Percentiles rank a stretch among this genome's conserved stretches.
Conservation (phyloP, 441 rosid species). For the Arabidopsis hybrid region DNA sequence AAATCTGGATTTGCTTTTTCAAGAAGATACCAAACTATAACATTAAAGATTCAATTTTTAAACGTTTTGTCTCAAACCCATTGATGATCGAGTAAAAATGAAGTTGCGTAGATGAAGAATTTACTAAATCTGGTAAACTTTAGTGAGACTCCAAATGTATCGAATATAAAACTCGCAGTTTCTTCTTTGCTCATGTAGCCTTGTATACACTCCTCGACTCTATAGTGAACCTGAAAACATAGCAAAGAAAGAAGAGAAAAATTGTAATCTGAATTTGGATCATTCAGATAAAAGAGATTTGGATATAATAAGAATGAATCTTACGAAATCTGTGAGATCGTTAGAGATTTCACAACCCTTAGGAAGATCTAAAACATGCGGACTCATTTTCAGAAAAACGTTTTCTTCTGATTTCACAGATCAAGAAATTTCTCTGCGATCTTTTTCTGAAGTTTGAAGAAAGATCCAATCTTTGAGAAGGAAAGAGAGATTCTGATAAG, state of each 20-base stretch:
- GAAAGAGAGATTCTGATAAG: background rate
- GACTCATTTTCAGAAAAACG: background rate
- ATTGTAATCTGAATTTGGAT: background rate
- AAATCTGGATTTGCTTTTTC: constrained; percentile 1
- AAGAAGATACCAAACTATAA: background rate
- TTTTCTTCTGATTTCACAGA: background rate
- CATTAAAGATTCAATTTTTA: background rate
- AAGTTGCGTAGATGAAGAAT: background rate
- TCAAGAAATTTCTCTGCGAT: background rate
- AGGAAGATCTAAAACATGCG: background rate
- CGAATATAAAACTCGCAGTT: background rate
- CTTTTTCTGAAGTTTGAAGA: background rate
- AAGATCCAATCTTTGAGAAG: background rate
- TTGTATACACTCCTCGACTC: background rate
- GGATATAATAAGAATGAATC: background rate
- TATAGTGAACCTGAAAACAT: constrained; percentile 8
- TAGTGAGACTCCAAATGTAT: background rate
- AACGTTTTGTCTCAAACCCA: background rate
- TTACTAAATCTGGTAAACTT: background rate
- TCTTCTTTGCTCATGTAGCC: background rate
- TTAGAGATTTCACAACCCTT: background rate
- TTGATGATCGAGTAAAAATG: background rate
- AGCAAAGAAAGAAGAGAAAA: background rate
- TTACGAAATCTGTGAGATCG: background rate
- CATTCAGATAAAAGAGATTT: background rate